A percentile compares a stretch with the other conserved stretches of the same genome.
Evolutionary conservation across 2,329 filamentous ascomycete species (phyloP).

Genomic region (Geosmithia flava): DNA sequence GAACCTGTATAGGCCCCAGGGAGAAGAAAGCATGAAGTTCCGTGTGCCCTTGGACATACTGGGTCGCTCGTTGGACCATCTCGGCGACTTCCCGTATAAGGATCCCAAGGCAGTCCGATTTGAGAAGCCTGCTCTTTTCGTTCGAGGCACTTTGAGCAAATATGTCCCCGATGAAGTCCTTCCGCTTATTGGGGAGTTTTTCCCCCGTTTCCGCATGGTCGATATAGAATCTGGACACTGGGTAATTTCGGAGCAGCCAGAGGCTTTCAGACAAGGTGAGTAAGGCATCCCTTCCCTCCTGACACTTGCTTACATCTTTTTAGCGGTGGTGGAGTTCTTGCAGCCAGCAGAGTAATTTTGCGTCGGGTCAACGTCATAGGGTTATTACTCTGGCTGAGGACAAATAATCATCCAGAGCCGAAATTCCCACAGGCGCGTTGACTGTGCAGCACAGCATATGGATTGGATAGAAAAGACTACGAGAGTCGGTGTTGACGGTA

Average conservation of each 20-base stretch:
- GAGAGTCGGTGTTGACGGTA: too few species aligned
- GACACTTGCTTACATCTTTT: neutral
- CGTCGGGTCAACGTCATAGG: neutral
- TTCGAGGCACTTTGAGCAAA: constrained; percentile 63
- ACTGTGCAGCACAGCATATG: too few species aligned
- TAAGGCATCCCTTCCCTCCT: neutral
- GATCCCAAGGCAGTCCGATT: constrained; percentile 58
- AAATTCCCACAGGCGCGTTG: too few species aligned
- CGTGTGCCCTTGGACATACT: constrained; percentile 67
- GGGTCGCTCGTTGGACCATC: constrained; percentile 52
- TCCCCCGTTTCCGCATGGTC: constrained; percentile 60
- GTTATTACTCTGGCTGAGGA: neutral
- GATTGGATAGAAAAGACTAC: too few species aligned
- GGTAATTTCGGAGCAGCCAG: constrained; percentile 80
- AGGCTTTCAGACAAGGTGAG: constrained; percentile 63
- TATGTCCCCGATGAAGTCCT: constrained; percentile 74
- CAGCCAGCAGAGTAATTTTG: constrained; percentile 27
- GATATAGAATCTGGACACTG: constrained; percentile 76
- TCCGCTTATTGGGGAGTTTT: constrained; percentile 71
- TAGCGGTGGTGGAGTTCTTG: constrained; percentile 54
- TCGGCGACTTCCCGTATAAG: constrained; percentile 84
- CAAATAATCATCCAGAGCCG: neutral
- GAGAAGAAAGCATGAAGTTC: constrained; percentile 48
- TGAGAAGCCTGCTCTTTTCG: constrained; percentile 66
- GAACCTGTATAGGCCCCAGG: constrained; percentile 54